phyloP scores from a whole-genome alignment of 805 yeast species.

The Lipomyces sp. region DNA sequence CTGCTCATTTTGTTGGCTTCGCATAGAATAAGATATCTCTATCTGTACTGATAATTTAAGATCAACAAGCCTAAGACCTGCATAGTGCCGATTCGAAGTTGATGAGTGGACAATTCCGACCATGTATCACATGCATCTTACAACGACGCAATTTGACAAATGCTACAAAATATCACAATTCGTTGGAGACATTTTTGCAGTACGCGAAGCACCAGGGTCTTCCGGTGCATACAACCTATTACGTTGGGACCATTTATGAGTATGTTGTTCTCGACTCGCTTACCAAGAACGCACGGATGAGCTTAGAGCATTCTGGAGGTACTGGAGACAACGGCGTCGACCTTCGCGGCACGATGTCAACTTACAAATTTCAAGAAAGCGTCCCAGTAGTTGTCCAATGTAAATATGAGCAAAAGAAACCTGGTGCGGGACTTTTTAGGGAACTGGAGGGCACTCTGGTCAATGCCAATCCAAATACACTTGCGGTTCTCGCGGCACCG shows the following conservation, averaged over 20 bases:
- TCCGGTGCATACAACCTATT: slow-evolving; percentile 29
- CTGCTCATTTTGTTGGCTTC: too few species aligned
- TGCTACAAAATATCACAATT: slow-evolving; percentile 14
- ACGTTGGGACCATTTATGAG: slow-evolving; percentile 40
- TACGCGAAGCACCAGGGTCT: slow-evolving; percentile 22
- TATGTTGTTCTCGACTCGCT: slow-evolving; percentile 36
- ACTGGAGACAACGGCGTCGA: slow-evolving; percentile 40
- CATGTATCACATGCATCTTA: background rate
- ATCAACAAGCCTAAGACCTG: background rate
- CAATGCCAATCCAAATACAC: slow-evolving; percentile 14
- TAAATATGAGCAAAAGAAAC: slow-evolving; percentile 46
- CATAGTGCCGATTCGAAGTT: background rate
- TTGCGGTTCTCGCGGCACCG: slow-evolving; percentile 36
- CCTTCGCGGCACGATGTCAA: slow-evolving; percentile 34
- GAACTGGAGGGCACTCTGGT: slow-evolving; percentile 38
- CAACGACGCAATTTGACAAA: background rate
- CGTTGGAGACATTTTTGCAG: slow-evolving; percentile 22
- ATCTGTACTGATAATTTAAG: background rate
- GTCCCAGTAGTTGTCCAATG: slow-evolving; percentile 39
- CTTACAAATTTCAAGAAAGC: background rate
- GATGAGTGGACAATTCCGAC: background rate
- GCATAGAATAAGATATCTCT: too few species aligned
- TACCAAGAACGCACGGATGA: slow-evolving; percentile 15
- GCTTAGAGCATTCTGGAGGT: slow-evolving; percentile 39
- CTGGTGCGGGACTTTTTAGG: slow-evolving; percentile 52